Evolutionary conservation across 1,139 yeast genomes (phyloP).

Genomic region (Insectozyma bohioensis): DNA sequence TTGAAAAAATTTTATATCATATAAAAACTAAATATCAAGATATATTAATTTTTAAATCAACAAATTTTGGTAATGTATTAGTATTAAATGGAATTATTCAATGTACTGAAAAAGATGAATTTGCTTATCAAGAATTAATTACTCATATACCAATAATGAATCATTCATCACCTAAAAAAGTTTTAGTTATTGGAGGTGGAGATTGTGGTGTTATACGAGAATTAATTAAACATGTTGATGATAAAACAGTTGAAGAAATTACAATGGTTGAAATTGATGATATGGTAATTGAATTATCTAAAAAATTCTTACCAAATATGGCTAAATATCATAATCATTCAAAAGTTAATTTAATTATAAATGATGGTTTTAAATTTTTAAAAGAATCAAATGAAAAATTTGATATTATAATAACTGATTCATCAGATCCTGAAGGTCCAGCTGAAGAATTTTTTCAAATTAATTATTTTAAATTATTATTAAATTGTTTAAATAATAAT

Average conservation of each 20-base stretch:
- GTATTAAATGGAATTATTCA: conserved; percentile 86
- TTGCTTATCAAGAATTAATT: conserved; percentile 88
- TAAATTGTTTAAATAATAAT: conserved; percentile 69
- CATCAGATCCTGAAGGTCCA: conserved; percentile 98
- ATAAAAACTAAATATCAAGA: conserved; percentile 39
- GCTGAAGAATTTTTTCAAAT: conserved; percentile 91
- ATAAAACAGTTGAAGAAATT: conserved; percentile 59
- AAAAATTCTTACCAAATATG: conserved; percentile 78
- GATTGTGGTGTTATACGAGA: conserved; percentile 93
- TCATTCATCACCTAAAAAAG: conserved; percentile 71
- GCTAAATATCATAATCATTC: conserved; percentile 70
- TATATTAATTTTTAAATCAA: conserved; percentile 69
- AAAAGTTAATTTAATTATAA: conserved; percentile 69
- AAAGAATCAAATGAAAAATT: conserved; percentile 45
- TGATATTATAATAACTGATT: conserved; percentile 92
- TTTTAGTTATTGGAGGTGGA: conserved; percentile 89
- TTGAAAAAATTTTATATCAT: conserved; percentile 36
- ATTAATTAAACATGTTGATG: conserved; percentile 65
- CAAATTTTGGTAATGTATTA: conserved; percentile 78
- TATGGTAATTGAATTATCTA: conserved; percentile 74
- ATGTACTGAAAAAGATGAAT: conserved; percentile 88
- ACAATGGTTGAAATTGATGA: conserved; percentile 91
- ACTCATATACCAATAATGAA: conserved; percentile 76
- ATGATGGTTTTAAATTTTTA: conserved; percentile 87
- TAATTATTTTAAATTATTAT: conserved; percentile 72